These are phyloP conservation scores for Didymella segeticola DNA, from an alignment of 2,329 filamentous ascomycete species.

Conservation along the genomic window DNA sequence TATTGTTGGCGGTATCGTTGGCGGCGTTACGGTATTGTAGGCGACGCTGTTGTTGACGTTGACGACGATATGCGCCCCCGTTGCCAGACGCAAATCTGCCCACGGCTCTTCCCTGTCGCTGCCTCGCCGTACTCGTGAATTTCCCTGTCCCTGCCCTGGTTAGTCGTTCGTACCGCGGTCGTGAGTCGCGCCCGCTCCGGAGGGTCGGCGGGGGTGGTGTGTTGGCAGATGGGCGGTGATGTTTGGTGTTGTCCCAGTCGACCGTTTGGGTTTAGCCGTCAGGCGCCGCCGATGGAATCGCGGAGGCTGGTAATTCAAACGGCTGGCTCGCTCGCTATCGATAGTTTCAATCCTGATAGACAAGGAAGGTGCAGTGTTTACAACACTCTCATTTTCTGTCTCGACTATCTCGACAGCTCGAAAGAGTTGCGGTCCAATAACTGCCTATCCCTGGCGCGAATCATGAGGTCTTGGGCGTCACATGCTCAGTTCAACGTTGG, in stretches of 20 bases:
- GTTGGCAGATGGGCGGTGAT: constrained; percentile 25
- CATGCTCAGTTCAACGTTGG: constrained; percentile 10
- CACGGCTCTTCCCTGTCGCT: constrained; percentile 14
- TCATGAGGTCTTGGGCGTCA: constrained; percentile 6
- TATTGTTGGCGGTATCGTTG: constrained; percentile 16
- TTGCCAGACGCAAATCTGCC: constrained; percentile 54
- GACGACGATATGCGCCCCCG: constrained; percentile 39
- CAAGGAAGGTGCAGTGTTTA: neutral
- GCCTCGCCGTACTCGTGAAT: constrained; percentile 13
- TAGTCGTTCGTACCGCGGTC: constrained; percentile 39
- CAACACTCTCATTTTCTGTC: too few species aligned
- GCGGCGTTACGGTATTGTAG: too few species aligned
- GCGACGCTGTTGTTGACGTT: constrained; percentile 29
- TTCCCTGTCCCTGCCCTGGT: constrained; percentile 40
- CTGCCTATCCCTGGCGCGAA: neutral
- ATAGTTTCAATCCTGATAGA: too few species aligned
- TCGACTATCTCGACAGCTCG: too few species aligned
- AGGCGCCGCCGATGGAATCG: too few species aligned
- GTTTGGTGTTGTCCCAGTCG: constrained; percentile 24
- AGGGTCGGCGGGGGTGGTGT: constrained; percentile 30
- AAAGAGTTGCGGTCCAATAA: neutral
- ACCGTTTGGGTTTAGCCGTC: too few species aligned
- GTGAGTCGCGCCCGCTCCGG: constrained; percentile 21
- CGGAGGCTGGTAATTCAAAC: neutral
- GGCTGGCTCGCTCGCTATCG: neutral